phyloP scores from a whole-genome alignment of 2,329 filamentous ascomycete genomes.

The Talaromyces rugulosus region DNA sequence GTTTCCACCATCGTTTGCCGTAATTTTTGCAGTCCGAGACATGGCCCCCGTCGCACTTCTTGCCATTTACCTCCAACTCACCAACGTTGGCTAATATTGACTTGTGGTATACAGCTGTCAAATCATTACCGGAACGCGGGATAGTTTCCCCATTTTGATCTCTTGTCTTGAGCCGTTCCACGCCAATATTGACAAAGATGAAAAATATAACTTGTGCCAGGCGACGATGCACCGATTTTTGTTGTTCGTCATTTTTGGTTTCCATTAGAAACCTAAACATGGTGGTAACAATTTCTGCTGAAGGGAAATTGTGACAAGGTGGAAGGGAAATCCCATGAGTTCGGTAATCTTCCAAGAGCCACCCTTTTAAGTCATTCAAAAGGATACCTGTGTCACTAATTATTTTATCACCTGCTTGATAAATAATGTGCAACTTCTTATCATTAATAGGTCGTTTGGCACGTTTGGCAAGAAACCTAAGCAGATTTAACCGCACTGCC shows the following conservation, averaged over 20 bases:
- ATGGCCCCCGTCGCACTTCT: neutral
- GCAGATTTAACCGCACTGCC: neutral
- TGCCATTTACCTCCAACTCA: neutral
- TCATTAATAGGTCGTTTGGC: neutral
- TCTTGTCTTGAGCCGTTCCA: neutral
- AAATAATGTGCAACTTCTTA: neutral
- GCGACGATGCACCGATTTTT: neutral
- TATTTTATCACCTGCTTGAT: neutral
- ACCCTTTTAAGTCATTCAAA: neutral
- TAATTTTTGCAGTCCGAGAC: neutral
- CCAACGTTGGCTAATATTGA: neutral
- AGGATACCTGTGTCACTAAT: neutral
- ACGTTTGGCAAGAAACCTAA: neutral
- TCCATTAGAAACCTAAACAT: neutral
- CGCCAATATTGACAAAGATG: neutral
- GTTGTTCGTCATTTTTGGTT: neutral
- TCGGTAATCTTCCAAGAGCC: neutral
- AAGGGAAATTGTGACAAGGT: neutral
- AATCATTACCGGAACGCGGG: neutral
- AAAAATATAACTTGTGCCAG: conserved; percentile 3
- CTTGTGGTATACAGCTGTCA: neutral
- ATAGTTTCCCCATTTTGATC: neutral
- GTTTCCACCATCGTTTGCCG: conserved; percentile 1
- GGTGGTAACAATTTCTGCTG: neutral
- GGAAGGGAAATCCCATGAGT: neutral